Evolutionary conservation across 2,329 filamentous ascomycete species (phyloP).

Genomic region (Cladobotryum protrusum): DNA sequence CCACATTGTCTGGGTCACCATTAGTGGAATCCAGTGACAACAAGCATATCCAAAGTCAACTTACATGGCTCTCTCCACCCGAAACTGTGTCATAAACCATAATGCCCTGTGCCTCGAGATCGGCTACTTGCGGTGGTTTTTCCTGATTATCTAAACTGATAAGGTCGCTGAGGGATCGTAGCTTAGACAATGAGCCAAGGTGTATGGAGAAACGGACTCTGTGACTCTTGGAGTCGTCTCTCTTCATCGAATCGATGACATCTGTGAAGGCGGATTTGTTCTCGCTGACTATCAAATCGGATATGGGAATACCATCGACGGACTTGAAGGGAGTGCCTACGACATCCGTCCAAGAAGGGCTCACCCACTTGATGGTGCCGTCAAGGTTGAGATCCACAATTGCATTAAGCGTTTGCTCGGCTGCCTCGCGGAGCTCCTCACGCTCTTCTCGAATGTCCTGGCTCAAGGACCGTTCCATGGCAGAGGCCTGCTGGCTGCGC

Average conservation of each 20-base stretch:
- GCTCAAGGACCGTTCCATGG: conserved; percentile 65
- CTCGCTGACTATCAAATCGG: conserved; percentile 70
- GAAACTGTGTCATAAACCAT: conserved; percentile 92
- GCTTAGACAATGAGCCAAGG: conserved; percentile 62
- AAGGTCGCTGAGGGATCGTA: conserved; percentile 43
- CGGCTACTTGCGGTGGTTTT: conserved; percentile 45
- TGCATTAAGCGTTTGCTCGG: conserved; percentile 92
- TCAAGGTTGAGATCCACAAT: conserved; percentile 92
- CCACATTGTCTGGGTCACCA: conserved; percentile 81
- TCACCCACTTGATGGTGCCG: conserved; percentile 89
- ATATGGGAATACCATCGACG: conserved; percentile 70
- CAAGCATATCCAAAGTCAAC: conserved; percentile 30
- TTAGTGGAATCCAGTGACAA: conserved; percentile 1
- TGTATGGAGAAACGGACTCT: conserved; percentile 75
- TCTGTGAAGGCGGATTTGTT: conserved; percentile 77
- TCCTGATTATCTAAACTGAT: conserved; percentile 33
- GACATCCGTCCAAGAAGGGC: conserved; percentile 90
- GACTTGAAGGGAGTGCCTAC: conserved; percentile 71
- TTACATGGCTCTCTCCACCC: conserved; percentile 83
- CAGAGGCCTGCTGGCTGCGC: conserved; percentile 40
- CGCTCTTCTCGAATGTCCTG: conserved; percentile 89
- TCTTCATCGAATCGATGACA: conserved; percentile 80
- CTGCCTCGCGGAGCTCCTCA: conserved; percentile 89
- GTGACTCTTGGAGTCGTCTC: conserved; percentile 87
- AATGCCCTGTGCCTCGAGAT: conserved; percentile 93